Percentiles rank a stretch among this genome's conserved stretches.
Conservation (phyloP, 306 rosid species). For the Glycyrrhiza uralensis region DNA sequence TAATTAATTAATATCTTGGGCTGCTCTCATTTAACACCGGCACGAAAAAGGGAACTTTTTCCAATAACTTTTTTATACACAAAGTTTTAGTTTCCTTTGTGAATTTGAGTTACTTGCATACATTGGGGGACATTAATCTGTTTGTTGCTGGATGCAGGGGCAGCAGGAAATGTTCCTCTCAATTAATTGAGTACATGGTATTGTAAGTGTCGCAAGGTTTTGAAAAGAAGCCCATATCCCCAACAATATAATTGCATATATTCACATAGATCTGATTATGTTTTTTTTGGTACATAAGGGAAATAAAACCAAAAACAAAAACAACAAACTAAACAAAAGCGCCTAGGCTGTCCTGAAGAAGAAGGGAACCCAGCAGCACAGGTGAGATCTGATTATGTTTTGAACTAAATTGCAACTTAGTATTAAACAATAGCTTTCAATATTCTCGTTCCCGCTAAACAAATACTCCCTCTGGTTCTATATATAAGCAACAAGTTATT, state of each 20-base stretch:
- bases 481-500: too few species aligned
- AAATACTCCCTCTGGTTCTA: too few species aligned
- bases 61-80: not conserved
- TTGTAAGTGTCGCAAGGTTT: not conserved
- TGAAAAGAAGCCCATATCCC: not conserved
- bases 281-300: too few species aligned
- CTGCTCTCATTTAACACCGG: not conserved
- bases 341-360: too few species aligned
- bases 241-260: slow-evolving; percentile 1
- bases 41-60: slow-evolving; percentile 10
- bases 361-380: too few species aligned
- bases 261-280: not conserved
- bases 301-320: too few species aligned
- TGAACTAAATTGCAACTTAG: not conserved
- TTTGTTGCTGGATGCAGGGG: slow-evolving; percentile 18
- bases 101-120: too few species aligned
- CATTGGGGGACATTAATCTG: not conserved
- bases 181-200: too few species aligned
- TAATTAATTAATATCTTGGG: not conserved
- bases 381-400: not conserved
- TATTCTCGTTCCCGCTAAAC: not conserved
- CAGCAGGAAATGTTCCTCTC: not conserved
- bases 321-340: too few species aligned
- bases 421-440: not conserved
- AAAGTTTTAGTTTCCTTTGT: too few species aligned